A percentile compares a stretch with the other conserved stretches of the same genome.
Evolutionary conservation across 139 green algal genomes (phyloP).

Genomic region (Coelastrella sp.): DNA sequence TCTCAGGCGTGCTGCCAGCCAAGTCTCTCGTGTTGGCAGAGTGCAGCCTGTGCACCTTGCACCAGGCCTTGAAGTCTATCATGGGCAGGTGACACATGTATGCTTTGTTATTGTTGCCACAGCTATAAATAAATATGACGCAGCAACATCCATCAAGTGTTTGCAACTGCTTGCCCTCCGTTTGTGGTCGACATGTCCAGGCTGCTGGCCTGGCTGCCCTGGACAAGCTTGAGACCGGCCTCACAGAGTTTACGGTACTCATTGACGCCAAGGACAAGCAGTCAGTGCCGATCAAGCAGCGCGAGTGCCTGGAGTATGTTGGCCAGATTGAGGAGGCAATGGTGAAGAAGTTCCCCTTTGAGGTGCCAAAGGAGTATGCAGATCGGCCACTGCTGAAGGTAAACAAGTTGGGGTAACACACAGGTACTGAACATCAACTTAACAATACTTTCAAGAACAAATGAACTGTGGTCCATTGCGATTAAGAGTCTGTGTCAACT

Average conservation of each 20-base stretch:
- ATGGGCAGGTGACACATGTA: too few relatives aligned
- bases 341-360: slow-evolving; percentile 94
- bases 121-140: too few relatives aligned
- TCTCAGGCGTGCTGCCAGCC: too few relatives aligned
- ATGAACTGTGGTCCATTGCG: too few relatives aligned
- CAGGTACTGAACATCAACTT: too few relatives aligned
- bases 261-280: slow-evolving; percentile 91
- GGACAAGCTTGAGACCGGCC: slow-evolving; percentile 53
- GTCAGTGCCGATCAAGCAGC: slow-evolving; percentile 81
- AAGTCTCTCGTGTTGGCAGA: too few relatives aligned
- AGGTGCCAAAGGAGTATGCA: slow-evolving; percentile 90
- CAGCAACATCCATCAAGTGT: slow-evolving; percentile 33
- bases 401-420: background rate
- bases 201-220: slow-evolving; percentile 59
- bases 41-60: too few relatives aligned
- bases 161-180: too few relatives aligned
- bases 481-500: background rate
- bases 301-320: slow-evolving; percentile 87
- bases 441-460: too few relatives aligned
- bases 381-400: slow-evolving; percentile 93
- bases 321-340: slow-evolving; percentile 93
- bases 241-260: slow-evolving; percentile 79
- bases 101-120: too few relatives aligned
- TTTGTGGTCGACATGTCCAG: slow-evolving; percentile 36
- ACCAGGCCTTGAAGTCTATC: too few relatives aligned